A percentile compares a stretch with the other conserved stretches of the same genome.
phyloP scores from a whole-genome alignment of 2,329 filamentous ascomycete genomes.

The Monilinia aucupariae region DNA sequence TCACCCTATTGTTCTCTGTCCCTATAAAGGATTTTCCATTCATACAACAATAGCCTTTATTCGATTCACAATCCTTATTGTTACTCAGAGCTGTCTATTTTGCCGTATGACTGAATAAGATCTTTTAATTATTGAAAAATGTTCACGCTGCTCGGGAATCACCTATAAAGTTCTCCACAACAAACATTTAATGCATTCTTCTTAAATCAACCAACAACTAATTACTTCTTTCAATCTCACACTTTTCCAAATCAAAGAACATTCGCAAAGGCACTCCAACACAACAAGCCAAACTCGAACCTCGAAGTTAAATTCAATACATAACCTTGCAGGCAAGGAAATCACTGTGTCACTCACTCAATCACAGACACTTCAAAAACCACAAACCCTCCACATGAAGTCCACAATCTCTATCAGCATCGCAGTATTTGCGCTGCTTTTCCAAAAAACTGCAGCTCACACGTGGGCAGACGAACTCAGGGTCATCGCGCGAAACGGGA shows the following conservation, averaged over 20 bases:
- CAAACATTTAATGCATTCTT: constrained; percentile 4
- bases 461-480: constrained; percentile 76
- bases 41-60: constrained; percentile 1
- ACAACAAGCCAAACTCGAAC: constrained; percentile 3
- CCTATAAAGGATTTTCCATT: background rate
- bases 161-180: constrained; percentile 15
- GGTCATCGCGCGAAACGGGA: constrained; percentile 67
- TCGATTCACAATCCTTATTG: constrained; percentile 14
- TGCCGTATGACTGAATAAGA: constrained; percentile 22
- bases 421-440: constrained; percentile 22
- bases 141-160: constrained; percentile 25
- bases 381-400: constrained; percentile 13
- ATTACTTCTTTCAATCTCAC: background rate
- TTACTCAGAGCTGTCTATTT: constrained; percentile 21
- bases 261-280: background rate
- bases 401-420: constrained; percentile 15
- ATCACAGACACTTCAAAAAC: constrained; percentile 14
- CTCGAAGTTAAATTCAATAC: constrained; percentile 5
- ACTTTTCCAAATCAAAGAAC: background rate
- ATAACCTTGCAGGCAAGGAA: constrained; percentile 24
- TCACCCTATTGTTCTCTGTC: constrained; percentile 8
- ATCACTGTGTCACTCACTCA: background rate
- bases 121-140: constrained; percentile 21
- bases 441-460: constrained; percentile 19
- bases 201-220: background rate